A percentile compares a stretch with the other conserved stretches of the same genome.
Conservation (phyloP, 2,329 filamentous ascomycete species). For the Talaromyces piceae region DNA sequence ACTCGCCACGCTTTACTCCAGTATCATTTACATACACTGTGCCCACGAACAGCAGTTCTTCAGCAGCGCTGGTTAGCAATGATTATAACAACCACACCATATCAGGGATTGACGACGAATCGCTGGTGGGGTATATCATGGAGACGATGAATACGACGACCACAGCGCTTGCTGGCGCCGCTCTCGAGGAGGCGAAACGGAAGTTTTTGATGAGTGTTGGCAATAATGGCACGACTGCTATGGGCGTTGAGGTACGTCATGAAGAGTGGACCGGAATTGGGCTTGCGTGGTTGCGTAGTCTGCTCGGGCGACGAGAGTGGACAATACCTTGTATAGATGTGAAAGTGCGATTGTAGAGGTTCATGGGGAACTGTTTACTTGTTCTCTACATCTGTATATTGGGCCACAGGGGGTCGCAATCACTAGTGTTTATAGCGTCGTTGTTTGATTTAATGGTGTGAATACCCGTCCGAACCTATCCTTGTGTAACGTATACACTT, state of each 20-base stretch:
- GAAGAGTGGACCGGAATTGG: constrained; percentile 69
- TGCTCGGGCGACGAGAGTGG: constrained; percentile 81
- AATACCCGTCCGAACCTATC: too few relatives aligned
- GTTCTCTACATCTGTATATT: background rate
- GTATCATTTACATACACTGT: constrained; percentile 23
- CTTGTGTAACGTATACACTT: too few relatives aligned
- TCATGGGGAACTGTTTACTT: background rate
- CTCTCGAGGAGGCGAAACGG: constrained; percentile 52
- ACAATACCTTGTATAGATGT: constrained; percentile 86
- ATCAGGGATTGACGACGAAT: constrained; percentile 21
- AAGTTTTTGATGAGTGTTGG: constrained; percentile 16
- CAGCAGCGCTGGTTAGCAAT: background rate
- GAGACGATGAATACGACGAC: constrained; percentile 61
- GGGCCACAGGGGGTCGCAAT: background rate
- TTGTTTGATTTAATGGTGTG: background rate
- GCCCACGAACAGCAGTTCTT: constrained; percentile 4
- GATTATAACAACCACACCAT: constrained; percentile 1
- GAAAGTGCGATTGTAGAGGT: constrained; percentile 61
- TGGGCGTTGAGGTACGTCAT: background rate
- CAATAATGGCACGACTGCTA: background rate
- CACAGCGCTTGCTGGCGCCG: constrained; percentile 58
- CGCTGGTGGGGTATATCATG: constrained; percentile 30
- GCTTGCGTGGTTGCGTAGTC: constrained; percentile 75
- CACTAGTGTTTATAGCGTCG: background rate
- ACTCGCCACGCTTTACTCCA: constrained; percentile 61